Evolutionary conservation across 1,139 yeast genomes (phyloP), one percentile per base, ranked within the genome.

Genomic region (Saccharomycopsis hybrid): DNA sequence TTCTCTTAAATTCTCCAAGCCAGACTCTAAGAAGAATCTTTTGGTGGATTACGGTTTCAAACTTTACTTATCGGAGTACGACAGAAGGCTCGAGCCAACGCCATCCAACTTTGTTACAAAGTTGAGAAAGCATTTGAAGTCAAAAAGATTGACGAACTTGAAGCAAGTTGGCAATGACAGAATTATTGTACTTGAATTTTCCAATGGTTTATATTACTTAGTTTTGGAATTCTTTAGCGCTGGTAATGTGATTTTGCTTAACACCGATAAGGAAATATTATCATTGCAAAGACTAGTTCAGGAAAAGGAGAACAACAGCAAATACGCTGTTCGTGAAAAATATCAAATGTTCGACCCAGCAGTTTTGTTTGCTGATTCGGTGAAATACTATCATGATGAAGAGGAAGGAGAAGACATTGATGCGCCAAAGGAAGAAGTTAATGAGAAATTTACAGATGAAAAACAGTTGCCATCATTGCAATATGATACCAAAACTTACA

Each of bases 181-280:
- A 62, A 78, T 88, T 25, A 70, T 87, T 49, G 95, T 88, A 0
- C 64, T 92, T 47, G 80, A 86, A 53, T 90, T 92, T 65, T 79
- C 89, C 48, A 95, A 87, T 58, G 94, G 95, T 5, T 63, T 79
- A 50, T 86, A 69, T 64, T 84, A 85, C 60, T 70, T 90, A 57
- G 96, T 87, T 0, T 67, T 92, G 54, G 98, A 92, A 62, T 90
- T 92, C 59, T 90, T 89, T 69, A 87, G 96, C 62, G 96, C 96
- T 2, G 98, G 98, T 37, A 92, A 92, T 61, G 78, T 92, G 53
- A 70, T 92, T 32, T 70, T 92, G 28, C 71, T 90, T 56, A 95
- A 90, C 62, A 76, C 79, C 37, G 74, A 82, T 32, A 67, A 72
- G 57, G 81, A 77, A 60, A 89, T 89, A 46, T 60, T 89, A 59